phyloP scores from a whole-genome alignment of 179 eudicot species.

The Vitellaria paradoxa region DNA sequence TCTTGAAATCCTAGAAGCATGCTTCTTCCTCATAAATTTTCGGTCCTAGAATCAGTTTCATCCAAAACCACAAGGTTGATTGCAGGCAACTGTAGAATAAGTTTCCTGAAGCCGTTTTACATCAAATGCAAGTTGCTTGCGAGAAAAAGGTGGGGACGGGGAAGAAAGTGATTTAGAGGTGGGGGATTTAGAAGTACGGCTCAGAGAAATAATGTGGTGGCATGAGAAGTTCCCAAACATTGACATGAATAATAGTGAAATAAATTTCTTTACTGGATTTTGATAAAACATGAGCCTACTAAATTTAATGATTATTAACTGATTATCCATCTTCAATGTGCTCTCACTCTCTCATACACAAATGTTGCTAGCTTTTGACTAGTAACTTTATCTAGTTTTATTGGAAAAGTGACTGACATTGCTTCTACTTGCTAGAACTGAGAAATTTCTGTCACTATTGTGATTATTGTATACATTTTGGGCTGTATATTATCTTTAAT shows the following conservation, averaged over 20 bases:
- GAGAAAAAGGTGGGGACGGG: not conserved
- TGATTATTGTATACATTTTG: not conserved
- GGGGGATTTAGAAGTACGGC: not conserved
- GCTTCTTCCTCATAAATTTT: too few species aligned
- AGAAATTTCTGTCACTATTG: not conserved
- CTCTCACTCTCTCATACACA: not conserved
- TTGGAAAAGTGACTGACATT: not conserved
- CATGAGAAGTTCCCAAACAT: not conserved
- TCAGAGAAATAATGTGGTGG: not conserved
- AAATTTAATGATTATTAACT: not conserved
- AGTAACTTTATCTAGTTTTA: not conserved
- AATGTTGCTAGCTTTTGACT: not conserved
- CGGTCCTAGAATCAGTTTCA: not conserved
- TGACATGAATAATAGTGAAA: not conserved
- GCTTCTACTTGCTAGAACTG: not conserved
- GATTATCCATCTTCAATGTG: not conserved
- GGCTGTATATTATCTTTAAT: not conserved
- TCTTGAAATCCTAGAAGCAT: not conserved
- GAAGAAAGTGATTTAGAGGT: not conserved
- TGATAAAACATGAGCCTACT: not conserved
- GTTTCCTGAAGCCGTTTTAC: not conserved
- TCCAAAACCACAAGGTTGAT: not conserved
- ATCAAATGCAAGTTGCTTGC: not conserved
- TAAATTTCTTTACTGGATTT: not conserved
- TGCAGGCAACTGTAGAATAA: not conserved